phyloP scores from a whole-genome alignment of 2,329 filamentous ascomycete species.

The Coniochaeta prunicola region DNA sequence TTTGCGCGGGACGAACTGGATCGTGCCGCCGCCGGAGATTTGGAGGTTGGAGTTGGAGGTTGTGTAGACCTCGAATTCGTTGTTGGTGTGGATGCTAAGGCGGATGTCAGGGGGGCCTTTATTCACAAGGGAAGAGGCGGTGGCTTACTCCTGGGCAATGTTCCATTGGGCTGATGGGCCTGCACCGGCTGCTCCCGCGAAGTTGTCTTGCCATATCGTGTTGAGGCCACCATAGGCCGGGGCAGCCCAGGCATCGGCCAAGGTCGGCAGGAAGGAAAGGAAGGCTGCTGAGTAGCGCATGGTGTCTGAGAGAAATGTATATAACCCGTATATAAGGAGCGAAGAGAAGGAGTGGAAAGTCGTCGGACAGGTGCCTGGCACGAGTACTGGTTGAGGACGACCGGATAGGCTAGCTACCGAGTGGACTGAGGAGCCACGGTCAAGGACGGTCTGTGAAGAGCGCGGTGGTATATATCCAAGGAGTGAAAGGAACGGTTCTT shows the following conservation, averaged over 20 bases:
- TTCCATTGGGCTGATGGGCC: slow-evolving; percentile 32
- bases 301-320: neutral
- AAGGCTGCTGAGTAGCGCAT: slow-evolving; percentile 14
- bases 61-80: slow-evolving; percentile 44
- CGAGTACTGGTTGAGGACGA: neutral
- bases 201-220: slow-evolving; percentile 35
- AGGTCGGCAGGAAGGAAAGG: slow-evolving; percentile 17
- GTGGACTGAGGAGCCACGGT: neutral
- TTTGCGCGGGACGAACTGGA: slow-evolving; percentile 43
- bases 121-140: neutral
- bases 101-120: neutral
- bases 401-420: slow-evolving; percentile 1
- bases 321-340: neutral
- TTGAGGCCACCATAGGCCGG: slow-evolving; percentile 31
- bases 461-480: neutral
- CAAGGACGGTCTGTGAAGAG: neutral
- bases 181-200: slow-evolving; percentile 27
- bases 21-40: slow-evolving; percentile 38
- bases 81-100: slow-evolving; percentile 37
- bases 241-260: slow-evolving; percentile 27
- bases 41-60: slow-evolving; percentile 38
- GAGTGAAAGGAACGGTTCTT: neutral
- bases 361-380: neutral
- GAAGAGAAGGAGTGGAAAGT: neutral
- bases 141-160: slow-evolving; percentile 21